Conservation (phyloP, 257 asterid genomes). For the Solanum piurae region DNA sequence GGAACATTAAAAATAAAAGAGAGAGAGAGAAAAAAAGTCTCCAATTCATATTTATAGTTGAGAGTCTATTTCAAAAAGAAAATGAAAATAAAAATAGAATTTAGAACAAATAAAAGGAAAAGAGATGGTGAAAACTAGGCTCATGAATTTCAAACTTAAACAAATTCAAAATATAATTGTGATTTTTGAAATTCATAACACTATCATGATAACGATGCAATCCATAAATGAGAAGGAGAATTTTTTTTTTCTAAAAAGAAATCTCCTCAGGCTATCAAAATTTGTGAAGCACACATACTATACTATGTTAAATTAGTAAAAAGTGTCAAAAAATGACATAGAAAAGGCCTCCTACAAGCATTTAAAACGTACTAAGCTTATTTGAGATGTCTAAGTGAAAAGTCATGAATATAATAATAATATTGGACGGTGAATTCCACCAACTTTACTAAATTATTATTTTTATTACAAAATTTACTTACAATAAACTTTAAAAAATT, state of each 20-base stretch:
- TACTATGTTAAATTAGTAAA: no score
- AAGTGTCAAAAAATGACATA: not conserved
- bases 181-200: not conserved
- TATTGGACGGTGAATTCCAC: accelerated
- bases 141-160: not conserved
- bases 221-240: not conserved
- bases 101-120: not conserved
- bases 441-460: not conserved
- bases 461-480: not conserved
- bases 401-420: accelerated
- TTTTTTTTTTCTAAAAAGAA: not conserved
- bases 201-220: not conserved
- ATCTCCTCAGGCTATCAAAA: not conserved
- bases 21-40: not conserved
- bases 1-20: not conserved
- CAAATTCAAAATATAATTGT: not conserved
- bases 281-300: not conserved
- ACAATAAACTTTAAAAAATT: not conserved
- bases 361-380: no score
- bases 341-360: accelerated
- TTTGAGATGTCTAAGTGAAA: not conserved
- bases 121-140: not conserved
- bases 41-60: not conserved
- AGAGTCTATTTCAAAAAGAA: not conserved
- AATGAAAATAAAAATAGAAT: not conserved